Base-by-base conservation (phyloP, 148 eudicot species). In the Chenopodium album region DNA sequence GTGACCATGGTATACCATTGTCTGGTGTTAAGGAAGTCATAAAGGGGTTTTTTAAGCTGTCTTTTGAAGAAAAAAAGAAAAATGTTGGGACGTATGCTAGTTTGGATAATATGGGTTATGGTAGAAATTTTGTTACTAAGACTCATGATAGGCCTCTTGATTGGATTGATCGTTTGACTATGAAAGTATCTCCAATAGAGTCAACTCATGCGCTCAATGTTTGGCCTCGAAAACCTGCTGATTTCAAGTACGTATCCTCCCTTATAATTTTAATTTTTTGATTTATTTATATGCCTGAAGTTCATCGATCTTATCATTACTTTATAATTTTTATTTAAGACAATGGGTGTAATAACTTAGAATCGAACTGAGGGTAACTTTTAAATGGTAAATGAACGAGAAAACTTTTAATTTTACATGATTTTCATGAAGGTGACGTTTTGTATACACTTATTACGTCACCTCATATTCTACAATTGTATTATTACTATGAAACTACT, bases 91-190 rank as follows among this genome's bases (percentile, higher is more conserved):
- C 86, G 3, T 84, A 76, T 84, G 80, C 71, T n/a, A 70, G 71
- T 80, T 75, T 23, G 44, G 83, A 84, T 84, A 80, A 84, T 59
- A 76, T 84, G 77, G 86, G 86, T 59, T 84, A 84, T 71, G 86
- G 86, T 34, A 60, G 83, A n/a, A 84, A 70, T 76, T 84, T n/a
- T 71, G 59, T 84, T 6, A 50, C 13, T 50, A 80, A 80, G 64
- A 70, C 80, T 0, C 9, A 70, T 62, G 28, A 75, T 76, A 79
- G 70, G 29, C 20, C 66, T 47, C 68, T 80, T 22, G 86, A 84
- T 47, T 84, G 86, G 86, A 67, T 84, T 48, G 86, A 84, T 76
- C 80, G 83, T 31, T 47, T 80, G 59, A 76, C 77, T 76, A 80
- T 80, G 83, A 76, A 70, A 59, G 80, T 75, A 26, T 76, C 83